Percentiles rank a stretch among this genome's conserved stretches.
phyloP scores from a whole-genome alignment of 148 eudicot species.

The Chenopodium quinoa region DNA sequence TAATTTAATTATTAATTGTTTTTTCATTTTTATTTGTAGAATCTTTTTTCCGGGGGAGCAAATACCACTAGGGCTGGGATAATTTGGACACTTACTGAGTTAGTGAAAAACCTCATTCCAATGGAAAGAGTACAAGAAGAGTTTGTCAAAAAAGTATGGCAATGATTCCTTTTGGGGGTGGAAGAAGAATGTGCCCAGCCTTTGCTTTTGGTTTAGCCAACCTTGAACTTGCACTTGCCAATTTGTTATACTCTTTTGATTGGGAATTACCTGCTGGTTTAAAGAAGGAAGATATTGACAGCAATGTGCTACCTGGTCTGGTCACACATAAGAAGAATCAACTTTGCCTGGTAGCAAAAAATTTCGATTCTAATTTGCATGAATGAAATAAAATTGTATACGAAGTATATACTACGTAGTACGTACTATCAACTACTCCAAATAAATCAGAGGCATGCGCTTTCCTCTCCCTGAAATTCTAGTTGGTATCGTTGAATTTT shows the following conservation, averaged over 20 bases:
- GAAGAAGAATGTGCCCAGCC: slow-evolving; percentile 44
- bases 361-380: too few species aligned
- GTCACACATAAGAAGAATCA: slow-evolving; percentile 36
- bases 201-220: slow-evolving; percentile 28
- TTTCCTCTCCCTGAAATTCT: too few species aligned
- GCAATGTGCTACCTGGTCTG: slow-evolving; percentile 28
- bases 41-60: slow-evolving; percentile 22
- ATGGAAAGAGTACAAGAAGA: slow-evolving; percentile 33
- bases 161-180: slow-evolving; percentile 39
- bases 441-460: too few species aligned
- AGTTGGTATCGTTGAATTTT: too few species aligned
- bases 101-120: slow-evolving; percentile 16
- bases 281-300: slow-evolving; percentile 29
- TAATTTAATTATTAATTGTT: too few species aligned
- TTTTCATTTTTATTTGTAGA: not conserved
- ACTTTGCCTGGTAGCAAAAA: not conserved
- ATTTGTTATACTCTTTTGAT: slow-evolving; percentile 37
- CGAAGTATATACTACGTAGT: too few species aligned
- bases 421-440: too few species aligned
- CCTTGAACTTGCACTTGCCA: slow-evolving; percentile 33
- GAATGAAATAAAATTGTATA: too few species aligned
- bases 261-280: slow-evolving; percentile 36
- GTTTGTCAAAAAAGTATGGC: slow-evolving; percentile 20
- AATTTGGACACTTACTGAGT: slow-evolving; percentile 32
- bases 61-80: slow-evolving; percentile 18